Evolutionary conservation across 345 rosid genomes (phyloP).

Genomic region (Boechera stricta): DNA sequence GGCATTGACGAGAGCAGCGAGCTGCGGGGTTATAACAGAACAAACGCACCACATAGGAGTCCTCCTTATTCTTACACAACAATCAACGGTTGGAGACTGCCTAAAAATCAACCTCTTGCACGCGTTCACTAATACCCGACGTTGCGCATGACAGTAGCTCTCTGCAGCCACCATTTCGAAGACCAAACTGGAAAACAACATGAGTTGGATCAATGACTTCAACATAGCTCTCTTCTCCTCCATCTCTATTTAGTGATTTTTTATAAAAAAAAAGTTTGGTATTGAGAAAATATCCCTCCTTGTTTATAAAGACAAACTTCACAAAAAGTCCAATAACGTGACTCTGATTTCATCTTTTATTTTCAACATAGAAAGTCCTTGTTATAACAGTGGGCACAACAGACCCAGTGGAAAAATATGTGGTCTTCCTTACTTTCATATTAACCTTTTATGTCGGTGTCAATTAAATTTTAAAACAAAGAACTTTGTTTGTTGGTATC

Average conservation of each 20-base stretch:
- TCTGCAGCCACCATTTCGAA: constrained; percentile 17
- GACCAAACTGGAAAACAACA: neutral
- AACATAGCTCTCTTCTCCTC: constrained; percentile 13
- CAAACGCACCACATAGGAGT: constrained; percentile 35
- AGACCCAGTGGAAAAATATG: no score
- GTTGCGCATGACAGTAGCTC: constrained; percentile 26
- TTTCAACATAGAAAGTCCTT: neutral
- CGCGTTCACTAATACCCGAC: constrained; percentile 26
- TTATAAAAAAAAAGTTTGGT: neutral
- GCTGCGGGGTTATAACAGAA: constrained; percentile 16
- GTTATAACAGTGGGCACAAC: neutral
- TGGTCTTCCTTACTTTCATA: no score
- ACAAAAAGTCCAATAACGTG: neutral
- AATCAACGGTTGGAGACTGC: constrained; percentile 20
- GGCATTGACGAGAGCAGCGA: neutral
- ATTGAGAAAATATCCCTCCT: neutral
- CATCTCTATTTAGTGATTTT: neutral
- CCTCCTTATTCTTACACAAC: constrained; percentile 24
- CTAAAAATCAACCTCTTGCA: constrained; percentile 29
- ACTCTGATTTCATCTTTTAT: no score
- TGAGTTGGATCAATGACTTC: no score
- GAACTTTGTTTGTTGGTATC: no score
- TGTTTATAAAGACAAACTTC: constrained; percentile 1
- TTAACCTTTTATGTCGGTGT: no score
- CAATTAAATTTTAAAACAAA: no score